Percentiles rank a stretch among this genome's conserved stretches.
Evolutionary conservation across 331 rosid genomes (phyloP).

Genomic region (Ulmus americana): DNA sequence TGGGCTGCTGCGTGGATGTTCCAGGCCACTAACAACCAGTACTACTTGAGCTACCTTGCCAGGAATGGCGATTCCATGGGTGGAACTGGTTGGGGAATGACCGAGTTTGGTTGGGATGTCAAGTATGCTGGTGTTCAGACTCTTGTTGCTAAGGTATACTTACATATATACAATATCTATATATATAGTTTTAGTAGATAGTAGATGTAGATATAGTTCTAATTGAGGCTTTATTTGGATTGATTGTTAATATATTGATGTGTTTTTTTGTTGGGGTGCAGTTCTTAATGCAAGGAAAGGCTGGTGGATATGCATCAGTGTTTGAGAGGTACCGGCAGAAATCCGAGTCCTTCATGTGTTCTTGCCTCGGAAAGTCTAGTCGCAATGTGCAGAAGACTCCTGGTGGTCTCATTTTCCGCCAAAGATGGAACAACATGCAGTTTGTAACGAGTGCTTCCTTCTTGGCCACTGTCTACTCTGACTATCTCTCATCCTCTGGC

Average conservation of each 20-base stretch:
- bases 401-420: constrained; percentile 83
- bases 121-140: constrained; percentile 92
- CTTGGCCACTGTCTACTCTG: constrained; percentile 83
- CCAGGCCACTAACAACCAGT: constrained; percentile 72
- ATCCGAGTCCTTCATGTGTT: constrained; percentile 85
- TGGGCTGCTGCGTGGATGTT: constrained; percentile 98
- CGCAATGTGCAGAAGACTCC: constrained; percentile 82
- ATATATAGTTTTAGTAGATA: too few species aligned
- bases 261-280: constrained; percentile 26
- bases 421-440: constrained; percentile 98
- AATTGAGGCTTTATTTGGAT: neutral
- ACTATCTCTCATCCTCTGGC: constrained; percentile 68
- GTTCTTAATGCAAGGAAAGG: constrained; percentile 88
- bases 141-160: constrained; percentile 71
- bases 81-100: constrained; percentile 97
- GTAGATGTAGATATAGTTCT: neutral
- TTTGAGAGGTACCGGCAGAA: constrained; percentile 59
- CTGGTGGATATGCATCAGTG: constrained; percentile 51
- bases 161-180: too few species aligned
- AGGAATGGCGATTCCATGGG: constrained; percentile 85
- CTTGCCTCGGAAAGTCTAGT: constrained; percentile 63
- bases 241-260: neutral
- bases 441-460: constrained; percentile 89
- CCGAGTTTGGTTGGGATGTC: constrained; percentile 94
- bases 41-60: constrained; percentile 82